Conservation (phyloP, 2,329 filamentous ascomycete species). For the Metarhizium rileyi region DNA sequence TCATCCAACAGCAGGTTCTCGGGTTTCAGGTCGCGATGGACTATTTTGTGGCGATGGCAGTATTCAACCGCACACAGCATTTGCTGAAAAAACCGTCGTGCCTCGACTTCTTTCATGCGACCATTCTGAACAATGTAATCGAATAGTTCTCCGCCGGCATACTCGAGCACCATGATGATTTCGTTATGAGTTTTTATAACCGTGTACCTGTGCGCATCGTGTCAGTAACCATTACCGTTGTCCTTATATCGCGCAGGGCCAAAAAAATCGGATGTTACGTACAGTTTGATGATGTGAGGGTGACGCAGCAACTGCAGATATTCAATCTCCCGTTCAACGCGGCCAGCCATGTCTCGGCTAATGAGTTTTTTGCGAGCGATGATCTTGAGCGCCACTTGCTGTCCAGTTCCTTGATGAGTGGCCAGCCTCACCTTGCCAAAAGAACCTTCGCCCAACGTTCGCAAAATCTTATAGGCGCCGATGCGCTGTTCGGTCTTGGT, state of each 20-base stretch:
- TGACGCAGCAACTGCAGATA: constrained; percentile 92
- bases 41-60: constrained; percentile 97
- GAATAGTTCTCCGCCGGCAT: constrained; percentile 91
- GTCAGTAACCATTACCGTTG: background rate
- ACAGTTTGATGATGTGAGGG: constrained; percentile 98
- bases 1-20: constrained; percentile 94
- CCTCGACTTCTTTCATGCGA: constrained; percentile 80
- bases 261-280: constrained; percentile 22
- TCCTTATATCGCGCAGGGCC: background rate
- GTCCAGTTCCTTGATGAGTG: constrained; percentile 80
- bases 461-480: constrained; percentile 83
- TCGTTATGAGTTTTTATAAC: constrained; percentile 91
- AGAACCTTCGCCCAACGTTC: constrained; percentile 88
- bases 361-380: constrained; percentile 94
- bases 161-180: constrained; percentile 99
- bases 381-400: constrained; percentile 96
- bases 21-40: constrained; percentile 93
- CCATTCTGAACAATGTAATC: constrained; percentile 96
- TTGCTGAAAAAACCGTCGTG: constrained; percentile 97
- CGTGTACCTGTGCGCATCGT: constrained; percentile 55
- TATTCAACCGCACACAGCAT: constrained; percentile 99
- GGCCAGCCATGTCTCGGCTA: constrained; percentile 93
- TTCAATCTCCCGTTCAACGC: constrained; percentile 96
- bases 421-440: constrained; percentile 99
- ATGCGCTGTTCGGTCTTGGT: constrained; percentile 70